phyloP scores from a whole-genome alignment of 2,329 filamentous ascomycete genomes.

The Ilyonectria destructans region DNA sequence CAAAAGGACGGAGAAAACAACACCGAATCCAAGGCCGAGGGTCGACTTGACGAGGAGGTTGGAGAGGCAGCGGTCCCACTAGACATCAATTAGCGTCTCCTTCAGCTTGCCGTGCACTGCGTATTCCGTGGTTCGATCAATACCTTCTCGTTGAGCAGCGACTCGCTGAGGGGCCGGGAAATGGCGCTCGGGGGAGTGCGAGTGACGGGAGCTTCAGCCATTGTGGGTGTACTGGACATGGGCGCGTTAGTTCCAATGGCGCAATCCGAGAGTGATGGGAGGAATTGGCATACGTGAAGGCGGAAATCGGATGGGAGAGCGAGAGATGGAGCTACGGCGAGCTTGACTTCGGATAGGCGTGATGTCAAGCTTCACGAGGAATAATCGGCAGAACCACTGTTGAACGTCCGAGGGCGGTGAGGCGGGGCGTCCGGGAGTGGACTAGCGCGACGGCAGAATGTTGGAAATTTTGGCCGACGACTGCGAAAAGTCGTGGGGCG shows the following conservation, averaged over 20 bases:
- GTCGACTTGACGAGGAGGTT: constrained; percentile 97
- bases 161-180: constrained; percentile 94
- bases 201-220: constrained; percentile 68
- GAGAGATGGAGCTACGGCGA: constrained; percentile 50
- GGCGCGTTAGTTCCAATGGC: constrained; percentile 43
- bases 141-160: constrained; percentile 99
- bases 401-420: constrained; percentile 63
- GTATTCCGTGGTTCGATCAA: constrained; percentile 30
- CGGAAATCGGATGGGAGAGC: constrained; percentile 42
- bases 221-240: constrained; percentile 53
- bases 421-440: constrained; percentile 40
- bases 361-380: constrained; percentile 59
- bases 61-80: constrained; percentile 99
- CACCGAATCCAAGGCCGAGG: constrained; percentile 95
- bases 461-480: constrained; percentile 59
- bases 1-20: constrained; percentile 97
- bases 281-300: constrained; percentile 47
- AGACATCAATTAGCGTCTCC: constrained; percentile 43
- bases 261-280: background rate
- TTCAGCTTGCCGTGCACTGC: background rate
- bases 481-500: constrained; percentile 47
- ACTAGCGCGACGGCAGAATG: constrained; percentile 62
- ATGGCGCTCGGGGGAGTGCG: constrained; percentile 74
- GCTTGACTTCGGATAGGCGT: constrained; percentile 51
- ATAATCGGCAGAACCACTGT: constrained; percentile 55